Conservation (phyloP, 306 rosid species). For the Citrullus colocynthis region DNA sequence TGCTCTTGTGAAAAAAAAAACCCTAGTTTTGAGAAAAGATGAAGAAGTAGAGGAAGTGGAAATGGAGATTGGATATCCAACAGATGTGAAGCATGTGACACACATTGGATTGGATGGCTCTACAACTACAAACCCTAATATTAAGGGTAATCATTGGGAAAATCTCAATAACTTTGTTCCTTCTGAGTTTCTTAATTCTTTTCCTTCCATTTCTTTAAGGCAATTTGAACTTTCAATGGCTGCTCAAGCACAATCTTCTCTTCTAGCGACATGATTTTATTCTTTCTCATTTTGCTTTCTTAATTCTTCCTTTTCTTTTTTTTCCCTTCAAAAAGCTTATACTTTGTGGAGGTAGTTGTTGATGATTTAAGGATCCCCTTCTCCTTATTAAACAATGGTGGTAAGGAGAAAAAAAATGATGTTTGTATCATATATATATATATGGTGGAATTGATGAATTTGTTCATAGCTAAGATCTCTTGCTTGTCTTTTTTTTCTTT, state of each 20-base stretch:
- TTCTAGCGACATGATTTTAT: background rate
- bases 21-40: constrained; percentile 16
- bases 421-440: too few species aligned
- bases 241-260: constrained; percentile 30
- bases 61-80: constrained; percentile 85
- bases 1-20: background rate
- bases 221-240: constrained; percentile 80
- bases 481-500: too few species aligned
- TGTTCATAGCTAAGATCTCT: too few species aligned
- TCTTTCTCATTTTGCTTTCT: too few species aligned
- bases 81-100: constrained; percentile 88
- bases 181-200: constrained; percentile 34
- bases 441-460: too few species aligned
- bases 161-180: constrained; percentile 16
- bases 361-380: too few species aligned
- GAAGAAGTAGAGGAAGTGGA: constrained; percentile 37
- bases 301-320: too few species aligned
- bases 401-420: too few species aligned
- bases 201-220: constrained; percentile 69
- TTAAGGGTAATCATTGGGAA: constrained; percentile 24
- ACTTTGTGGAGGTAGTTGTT: too few species aligned
- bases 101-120: constrained; percentile 90
- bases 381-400: too few species aligned
- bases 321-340: too few species aligned
- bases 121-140: constrained; percentile 33